Conservation (phyloP, 441 rosid genomes). For the Mallotus japonicus region DNA sequence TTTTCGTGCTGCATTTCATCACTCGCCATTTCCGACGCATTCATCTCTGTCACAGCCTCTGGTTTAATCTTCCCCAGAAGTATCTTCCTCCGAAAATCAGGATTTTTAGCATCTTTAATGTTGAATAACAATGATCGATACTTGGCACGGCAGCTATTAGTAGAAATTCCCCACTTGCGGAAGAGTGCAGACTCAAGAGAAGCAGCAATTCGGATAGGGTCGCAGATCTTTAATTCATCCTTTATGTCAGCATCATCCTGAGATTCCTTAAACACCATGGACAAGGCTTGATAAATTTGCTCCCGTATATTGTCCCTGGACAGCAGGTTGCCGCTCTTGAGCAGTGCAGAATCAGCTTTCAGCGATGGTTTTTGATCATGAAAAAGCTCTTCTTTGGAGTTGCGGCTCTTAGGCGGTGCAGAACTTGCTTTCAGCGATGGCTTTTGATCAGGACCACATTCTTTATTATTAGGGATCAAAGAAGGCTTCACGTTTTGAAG, state of each 20-base stretch:
- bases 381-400: too few species aligned
- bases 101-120: constrained; percentile 9
- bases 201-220: background rate
- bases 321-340: too few species aligned
- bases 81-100: constrained; percentile 6
- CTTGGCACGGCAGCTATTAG: background rate
- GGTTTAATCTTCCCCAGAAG: background rate
- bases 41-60: background rate
- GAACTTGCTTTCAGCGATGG: too few species aligned
- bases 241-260: background rate
- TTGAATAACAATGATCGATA: background rate
- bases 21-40: background rate
- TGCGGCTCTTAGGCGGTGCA: too few species aligned
- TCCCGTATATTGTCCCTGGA: too few species aligned
- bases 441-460: too few species aligned
- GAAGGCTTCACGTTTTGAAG: too few species aligned
- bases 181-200: background rate
- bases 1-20: background rate
- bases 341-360: too few species aligned
- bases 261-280: too few species aligned
- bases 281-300: too few species aligned
- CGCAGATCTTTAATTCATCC: background rate
- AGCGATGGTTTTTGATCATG: too few species aligned
- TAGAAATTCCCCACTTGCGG: background rate
- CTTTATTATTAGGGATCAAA: too few species aligned